A percentile compares a stretch with the other conserved stretches of the same genome.
Conservation (phyloP, 805 yeast species). For the Candida ficus region DNA sequence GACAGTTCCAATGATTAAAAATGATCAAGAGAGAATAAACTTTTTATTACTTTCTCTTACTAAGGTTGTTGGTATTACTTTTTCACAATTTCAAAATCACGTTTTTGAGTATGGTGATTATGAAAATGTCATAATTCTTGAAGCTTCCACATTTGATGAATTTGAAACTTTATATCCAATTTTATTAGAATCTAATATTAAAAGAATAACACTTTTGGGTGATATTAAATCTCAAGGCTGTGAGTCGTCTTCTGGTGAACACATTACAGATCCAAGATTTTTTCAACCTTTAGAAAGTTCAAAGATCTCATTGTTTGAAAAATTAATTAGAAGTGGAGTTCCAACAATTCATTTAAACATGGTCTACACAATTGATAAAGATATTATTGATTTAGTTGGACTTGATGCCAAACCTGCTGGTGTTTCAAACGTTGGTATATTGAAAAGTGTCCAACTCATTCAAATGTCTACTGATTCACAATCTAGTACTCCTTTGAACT, state of each 20-base stretch:
- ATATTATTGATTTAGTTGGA: neutral
- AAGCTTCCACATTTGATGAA: constrained; percentile 29
- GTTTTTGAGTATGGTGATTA: constrained; percentile 20
- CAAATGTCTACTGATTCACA: no score
- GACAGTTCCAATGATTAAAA: neutral
- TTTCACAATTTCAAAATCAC: constrained; percentile 13
- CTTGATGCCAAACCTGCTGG: neutral
- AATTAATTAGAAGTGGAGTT: constrained; percentile 21
- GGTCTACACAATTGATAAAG: neutral
- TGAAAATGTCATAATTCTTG: constrained; percentile 29
- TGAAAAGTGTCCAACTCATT: constrained; percentile 25
- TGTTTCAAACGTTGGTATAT: neutral
- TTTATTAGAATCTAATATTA: constrained; percentile 11
- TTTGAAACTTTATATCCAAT: constrained; percentile 29
- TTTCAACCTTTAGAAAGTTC: constrained; percentile 6
- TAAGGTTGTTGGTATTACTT: constrained; percentile 27
- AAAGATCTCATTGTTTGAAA: constrained; percentile 23
- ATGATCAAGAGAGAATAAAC: neutral
- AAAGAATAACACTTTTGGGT: constrained; percentile 32
- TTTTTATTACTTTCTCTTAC: constrained; percentile 15
- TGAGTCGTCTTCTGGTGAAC: neutral
- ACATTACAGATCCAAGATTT: neutral
- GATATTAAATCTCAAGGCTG: constrained; percentile 23
- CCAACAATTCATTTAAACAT: neutral
- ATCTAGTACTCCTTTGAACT: no score